These are phyloP conservation scores for Stachybotrys chlorohalonatus DNA, from an alignment of 2,329 filamentous ascomycete species.

Conservation along the genomic window DNA sequence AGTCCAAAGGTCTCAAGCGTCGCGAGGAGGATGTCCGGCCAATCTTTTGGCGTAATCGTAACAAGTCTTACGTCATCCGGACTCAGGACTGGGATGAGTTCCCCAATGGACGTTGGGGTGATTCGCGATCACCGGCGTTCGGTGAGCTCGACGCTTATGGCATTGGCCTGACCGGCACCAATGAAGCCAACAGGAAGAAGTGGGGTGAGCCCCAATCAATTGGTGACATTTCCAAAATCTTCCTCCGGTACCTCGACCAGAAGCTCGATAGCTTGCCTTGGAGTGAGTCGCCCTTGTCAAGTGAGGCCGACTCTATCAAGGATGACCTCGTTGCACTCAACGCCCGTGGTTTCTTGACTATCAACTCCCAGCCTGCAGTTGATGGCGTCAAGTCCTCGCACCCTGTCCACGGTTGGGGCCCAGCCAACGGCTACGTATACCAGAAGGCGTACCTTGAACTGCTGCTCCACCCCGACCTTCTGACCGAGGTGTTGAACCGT, in stretches of 20 bases:
- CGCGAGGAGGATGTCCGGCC: constrained; percentile 92
- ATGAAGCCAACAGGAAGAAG: constrained; percentile 89
- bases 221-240: constrained; percentile 72
- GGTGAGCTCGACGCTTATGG: constrained; percentile 93
- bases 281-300: constrained; percentile 83
- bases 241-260: constrained; percentile 76
- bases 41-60: constrained; percentile 97
- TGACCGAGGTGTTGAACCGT: constrained; percentile 66
- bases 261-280: constrained; percentile 79
- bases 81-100: constrained; percentile 99
- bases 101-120: constrained; percentile 97
- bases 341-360: constrained; percentile 76
- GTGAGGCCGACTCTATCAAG: constrained; percentile 72
- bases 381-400: constrained; percentile 84
- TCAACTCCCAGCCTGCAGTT: constrained; percentile 95
- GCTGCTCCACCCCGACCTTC: constrained; percentile 71
- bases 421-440: constrained; percentile 91
- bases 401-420: constrained; percentile 87
- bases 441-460: constrained; percentile 97
- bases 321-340: constrained; percentile 74
- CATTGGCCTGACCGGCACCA: constrained; percentile 86
- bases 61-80: constrained; percentile 88
- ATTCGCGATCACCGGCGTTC: constrained; percentile 91
- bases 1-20: constrained; percentile 81
- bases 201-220: constrained; percentile 82